Percentiles rank a stretch among this genome's conserved stretches.
Conservation (phyloP, 352 stramenopile species). For the Globisporangium cystogenes region DNA sequence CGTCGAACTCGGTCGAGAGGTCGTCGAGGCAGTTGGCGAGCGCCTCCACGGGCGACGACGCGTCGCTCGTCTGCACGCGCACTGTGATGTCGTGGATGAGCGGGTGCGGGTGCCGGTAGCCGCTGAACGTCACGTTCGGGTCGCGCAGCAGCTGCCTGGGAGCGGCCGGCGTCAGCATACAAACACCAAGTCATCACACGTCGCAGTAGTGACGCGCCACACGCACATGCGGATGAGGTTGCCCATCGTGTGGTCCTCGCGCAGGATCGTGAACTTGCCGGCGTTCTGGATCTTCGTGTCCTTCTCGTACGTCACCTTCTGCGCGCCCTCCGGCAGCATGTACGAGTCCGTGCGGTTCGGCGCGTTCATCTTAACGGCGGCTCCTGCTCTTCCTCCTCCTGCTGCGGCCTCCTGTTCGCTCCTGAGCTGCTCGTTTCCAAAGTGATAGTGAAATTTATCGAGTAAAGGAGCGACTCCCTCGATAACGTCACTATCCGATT, state of each 20-base stretch:
- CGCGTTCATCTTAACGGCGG: too few relatives aligned
- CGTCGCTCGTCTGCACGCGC: slow-evolving; percentile 91
- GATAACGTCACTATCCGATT: too few relatives aligned
- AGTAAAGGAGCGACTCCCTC: too few relatives aligned
- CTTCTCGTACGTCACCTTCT: slow-evolving; percentile 94
- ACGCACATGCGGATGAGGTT: slow-evolving; percentile 97
- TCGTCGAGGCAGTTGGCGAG: slow-evolving; percentile 81
- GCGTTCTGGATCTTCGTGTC: slow-evolving; percentile 98
- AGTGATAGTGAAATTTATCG: neutral
- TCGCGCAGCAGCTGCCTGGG: slow-evolving; percentile 84
- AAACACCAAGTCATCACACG: too few relatives aligned
- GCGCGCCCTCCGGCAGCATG: slow-evolving; percentile 74
- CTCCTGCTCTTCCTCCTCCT: slow-evolving; percentile 2
- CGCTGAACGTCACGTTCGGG: slow-evolving; percentile 89
- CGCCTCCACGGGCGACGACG: slow-evolving; percentile 75
- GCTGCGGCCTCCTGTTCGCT: neutral
- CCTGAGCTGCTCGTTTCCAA: neutral
- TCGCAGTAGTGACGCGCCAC: too few relatives aligned
- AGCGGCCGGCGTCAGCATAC: neutral
- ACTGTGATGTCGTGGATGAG: slow-evolving; percentile 95
- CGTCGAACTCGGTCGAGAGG: slow-evolving; percentile 84
- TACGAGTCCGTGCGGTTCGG: slow-evolving; percentile 82
- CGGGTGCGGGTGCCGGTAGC: slow-evolving; percentile 96
- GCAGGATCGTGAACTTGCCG: slow-evolving; percentile 97
- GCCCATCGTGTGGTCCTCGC: slow-evolving; percentile 97